Evolutionary conservation across 768 basidiomycete species (phyloP), one percentile per base, ranked within the genome.

Genomic region (Hemileccinum rubropunctum): DNA sequence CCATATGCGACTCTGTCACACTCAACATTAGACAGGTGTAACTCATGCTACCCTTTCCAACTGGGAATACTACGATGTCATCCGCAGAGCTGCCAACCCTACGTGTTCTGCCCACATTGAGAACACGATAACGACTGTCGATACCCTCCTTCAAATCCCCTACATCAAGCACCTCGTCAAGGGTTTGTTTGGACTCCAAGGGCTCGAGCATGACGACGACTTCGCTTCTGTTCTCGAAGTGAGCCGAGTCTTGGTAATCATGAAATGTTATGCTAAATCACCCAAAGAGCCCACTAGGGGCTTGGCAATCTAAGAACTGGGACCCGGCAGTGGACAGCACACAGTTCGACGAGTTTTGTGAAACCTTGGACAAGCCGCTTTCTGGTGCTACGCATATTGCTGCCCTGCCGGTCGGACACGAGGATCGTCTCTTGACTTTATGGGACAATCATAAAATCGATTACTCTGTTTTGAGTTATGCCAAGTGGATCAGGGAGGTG

Each of bases 301-400:
- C 66, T 6, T 95, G 92, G 89, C 95, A 98, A 71, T 76, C 73
- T 0, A 87, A 86, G 67, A 86, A 85, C 62, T 98, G 94, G 95
- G 88, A 95, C 64, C 86, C 88, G 0, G 68, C 70, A 13, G 79
- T 87, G 41, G 78, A 76, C 6, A 85, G 78, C 59, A 77, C 75
- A 1, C 62, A 45, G 1, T 92, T 90, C 53, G 83, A 88, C 44
- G 70, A 81, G 28, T 91, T 91, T 62, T 92, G 89, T 60, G 69
- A 66, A 27, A 67, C 76, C 1, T 62, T 92, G 49, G 74, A 68
- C 55, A 75, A 74, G 51, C 75, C 81, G 14, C 62, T 60, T 48
- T 71, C 62, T 61, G 72, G 52, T 11, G 58, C 56, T 13, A 58
- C 57, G 0, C 57, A 67, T 15, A 53, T 73, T 4, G 70, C 72